Percentiles rank a stretch among this genome's conserved stretches.
Evolutionary conservation across 768 basidiomycete genomes (phyloP).

Genomic region (Lactarius hatsudake): DNA sequence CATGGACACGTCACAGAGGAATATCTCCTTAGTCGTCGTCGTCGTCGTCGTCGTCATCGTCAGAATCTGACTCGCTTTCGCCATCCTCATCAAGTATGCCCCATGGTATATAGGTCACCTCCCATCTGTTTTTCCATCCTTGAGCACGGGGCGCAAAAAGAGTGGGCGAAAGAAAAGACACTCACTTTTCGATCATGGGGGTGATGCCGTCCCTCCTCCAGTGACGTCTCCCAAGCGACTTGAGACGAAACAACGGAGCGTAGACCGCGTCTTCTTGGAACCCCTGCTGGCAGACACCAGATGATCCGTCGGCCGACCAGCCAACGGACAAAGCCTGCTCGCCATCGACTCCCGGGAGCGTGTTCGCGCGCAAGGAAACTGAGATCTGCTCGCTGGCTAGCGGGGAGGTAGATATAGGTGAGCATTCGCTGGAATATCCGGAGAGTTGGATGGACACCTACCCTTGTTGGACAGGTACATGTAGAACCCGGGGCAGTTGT

Average conservation of each 20-base stretch:
- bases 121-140: constrained; percentile 11
- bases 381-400: constrained; percentile 12
- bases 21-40: neutral
- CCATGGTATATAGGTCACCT: constrained; percentile 14
- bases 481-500: constrained; percentile 15
- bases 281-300: constrained; percentile 8
- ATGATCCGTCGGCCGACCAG: constrained; percentile 9
- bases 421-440: neutral
- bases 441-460: neutral
- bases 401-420: no score
- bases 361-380: constrained; percentile 1
- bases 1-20: neutral
- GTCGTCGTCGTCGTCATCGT: neutral
- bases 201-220: constrained; percentile 5
- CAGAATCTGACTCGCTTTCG: constrained; percentile 7
- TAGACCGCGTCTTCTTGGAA: neutral
- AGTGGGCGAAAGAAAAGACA: neutral
- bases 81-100: constrained; percentile 17
- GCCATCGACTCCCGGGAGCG: neutral
- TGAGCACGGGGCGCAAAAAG: neutral
- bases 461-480: constrained; percentile 19
- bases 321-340: neutral
- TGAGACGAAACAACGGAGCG: constrained; percentile 12
- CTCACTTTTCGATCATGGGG: constrained; percentile 7
- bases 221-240: neutral